Evolutionary conservation across 306 rosid genomes (phyloP).

Genomic region (Pyrus betulifolia): DNA sequence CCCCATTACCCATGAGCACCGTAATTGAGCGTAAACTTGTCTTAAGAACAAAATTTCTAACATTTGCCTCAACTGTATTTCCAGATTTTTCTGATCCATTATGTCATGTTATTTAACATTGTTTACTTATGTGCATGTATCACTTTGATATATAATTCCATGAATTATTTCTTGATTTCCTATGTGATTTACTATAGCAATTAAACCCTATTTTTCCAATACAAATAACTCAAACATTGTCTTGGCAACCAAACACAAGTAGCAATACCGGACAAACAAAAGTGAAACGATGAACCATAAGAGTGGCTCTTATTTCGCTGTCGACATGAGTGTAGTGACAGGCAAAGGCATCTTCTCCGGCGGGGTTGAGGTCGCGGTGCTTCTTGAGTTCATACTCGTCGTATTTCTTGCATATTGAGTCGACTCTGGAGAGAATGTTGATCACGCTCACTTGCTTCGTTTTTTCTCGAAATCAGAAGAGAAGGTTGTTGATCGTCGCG

Average conservation of each 20-base stretch:
- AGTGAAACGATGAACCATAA: constrained; percentile 18
- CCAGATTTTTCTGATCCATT: no score
- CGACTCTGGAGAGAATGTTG: constrained; percentile 75
- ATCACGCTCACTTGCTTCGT: constrained; percentile 52
- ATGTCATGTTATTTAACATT: no score
- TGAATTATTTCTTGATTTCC: no score
- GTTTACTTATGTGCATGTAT: no score
- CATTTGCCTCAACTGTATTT: no score
- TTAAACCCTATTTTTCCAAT: no score
- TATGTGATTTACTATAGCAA: no score
- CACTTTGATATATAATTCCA: no score
- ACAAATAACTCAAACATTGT: neutral
- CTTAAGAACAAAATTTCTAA: no score
- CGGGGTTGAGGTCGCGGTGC: constrained; percentile 59
- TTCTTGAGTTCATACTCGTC: constrained; percentile 70
- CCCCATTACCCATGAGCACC: no score
- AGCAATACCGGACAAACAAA: neutral
- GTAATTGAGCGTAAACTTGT: no score
- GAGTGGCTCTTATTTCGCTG: constrained; percentile 37
- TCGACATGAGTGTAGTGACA: constrained; percentile 45
- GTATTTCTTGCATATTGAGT: constrained; percentile 60
- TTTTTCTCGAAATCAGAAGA: neutral
- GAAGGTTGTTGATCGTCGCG: neutral
- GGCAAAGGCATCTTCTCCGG: constrained; percentile 64
- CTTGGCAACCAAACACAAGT: neutral